phyloP scores from a whole-genome alignment of 768 basidiomycete genomes.

The Lactifluus rugatus region DNA sequence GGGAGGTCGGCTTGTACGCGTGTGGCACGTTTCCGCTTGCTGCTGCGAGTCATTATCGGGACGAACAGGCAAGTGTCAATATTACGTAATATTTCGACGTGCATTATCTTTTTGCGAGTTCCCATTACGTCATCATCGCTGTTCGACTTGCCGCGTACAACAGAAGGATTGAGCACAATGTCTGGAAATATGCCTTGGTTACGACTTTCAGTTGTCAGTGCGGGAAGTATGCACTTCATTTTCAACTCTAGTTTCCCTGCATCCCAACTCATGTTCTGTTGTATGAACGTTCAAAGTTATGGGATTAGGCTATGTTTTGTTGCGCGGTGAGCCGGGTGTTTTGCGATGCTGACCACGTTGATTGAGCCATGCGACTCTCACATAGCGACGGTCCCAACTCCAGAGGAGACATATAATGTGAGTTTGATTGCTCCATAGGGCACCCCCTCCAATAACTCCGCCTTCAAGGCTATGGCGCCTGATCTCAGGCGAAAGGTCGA shows the following conservation, averaged over 20 bases:
- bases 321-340: constrained; percentile 23
- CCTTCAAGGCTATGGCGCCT: constrained; percentile 28
- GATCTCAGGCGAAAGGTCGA: constrained; percentile 31
- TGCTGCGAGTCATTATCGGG: constrained; percentile 10
- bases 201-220: constrained; percentile 21
- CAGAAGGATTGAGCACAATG: too few relatives aligned
- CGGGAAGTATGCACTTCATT: constrained; percentile 23
- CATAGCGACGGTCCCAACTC: constrained; percentile 26
- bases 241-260: neutral
- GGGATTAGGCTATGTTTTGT: constrained; percentile 26
- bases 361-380: neutral
- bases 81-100: neutral
- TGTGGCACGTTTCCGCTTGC: constrained; percentile 14
- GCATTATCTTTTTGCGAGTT: too few relatives aligned
- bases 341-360: neutral
- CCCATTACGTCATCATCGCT: neutral
- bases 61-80: neutral
- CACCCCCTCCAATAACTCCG: neutral
- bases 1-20: neutral
- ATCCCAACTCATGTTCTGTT: neutral
- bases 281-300: constrained; percentile 22
- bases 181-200: constrained; percentile 27
- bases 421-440: constrained; percentile 5
- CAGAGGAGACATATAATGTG: constrained; percentile 30
- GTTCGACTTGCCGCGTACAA: too few relatives aligned